Base-by-base conservation (phyloP, 2,329 filamentous ascomycete genomes). In the Clonostachys chloroleuca region DNA sequence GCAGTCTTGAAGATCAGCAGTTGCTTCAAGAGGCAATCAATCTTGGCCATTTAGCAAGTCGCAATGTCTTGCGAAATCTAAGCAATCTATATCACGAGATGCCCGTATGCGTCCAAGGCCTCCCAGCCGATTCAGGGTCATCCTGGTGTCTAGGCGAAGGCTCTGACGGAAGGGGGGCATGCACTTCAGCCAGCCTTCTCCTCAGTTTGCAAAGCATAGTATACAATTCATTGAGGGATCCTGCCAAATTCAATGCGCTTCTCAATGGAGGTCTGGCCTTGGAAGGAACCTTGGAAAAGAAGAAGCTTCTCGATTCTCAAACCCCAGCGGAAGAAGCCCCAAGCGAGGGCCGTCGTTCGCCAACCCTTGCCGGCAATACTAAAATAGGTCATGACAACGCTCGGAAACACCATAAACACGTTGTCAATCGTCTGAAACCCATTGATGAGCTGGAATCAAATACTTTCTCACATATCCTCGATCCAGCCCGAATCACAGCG, bases 21-120 rank as follows among this genome's bases (percentile, higher is more conserved):
- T 65, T 86, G 3, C 71, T 96, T 2, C 62, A 64, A 2, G 69
- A 85, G 44, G 88, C 87, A 5, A 82, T 95, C n/a, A 57, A 65
- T 1, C 75, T 86, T 45, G 86, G 88, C 2, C 73, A 81, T 40
- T 56, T 71, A 5, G 83, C 87, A 1, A 59, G 83, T 1, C 53
- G 59, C 0, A 92, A 86, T 50, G 56, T 65, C 7, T 75, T 86
- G 30, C 92, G 89, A 74, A 72, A 72, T 20, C 72, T 82, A 0
- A 83, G 90, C 56, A 87, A 85, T 49, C 66, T 71, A 24, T 83
- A 82, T 18, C 88, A 92, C 54, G 89, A 96, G 59, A 76, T 96
- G 49, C 90, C 90, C 0, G 64, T 95, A 12, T 87, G 84, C 49
- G 67, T 96, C 4, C 60, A 80, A 4, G 67, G 80, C 16, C 90